Base-by-base conservation (phyloP, 768 basidiomycete genomes). In the Termitomyces sp. region DNA sequence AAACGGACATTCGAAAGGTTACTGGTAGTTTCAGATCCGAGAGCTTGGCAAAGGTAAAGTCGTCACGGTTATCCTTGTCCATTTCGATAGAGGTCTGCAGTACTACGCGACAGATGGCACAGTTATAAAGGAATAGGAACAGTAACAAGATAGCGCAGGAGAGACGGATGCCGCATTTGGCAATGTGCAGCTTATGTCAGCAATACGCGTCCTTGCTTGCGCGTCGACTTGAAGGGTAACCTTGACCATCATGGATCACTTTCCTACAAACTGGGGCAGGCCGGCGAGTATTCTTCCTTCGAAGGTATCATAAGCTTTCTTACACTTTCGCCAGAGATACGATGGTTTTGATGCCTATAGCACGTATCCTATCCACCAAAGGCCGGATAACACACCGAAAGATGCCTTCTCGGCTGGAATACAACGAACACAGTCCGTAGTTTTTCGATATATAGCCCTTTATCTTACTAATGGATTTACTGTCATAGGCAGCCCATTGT, bases 21-120 rank as follows among this genome's bases (percentile, higher is more conserved):
- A 96, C 84, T 2, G 91, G 92, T 8, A 92, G 72, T 70, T 92
- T 95, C 60, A 97, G 81, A 71, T 95, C 91, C 56, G 90, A 91
- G 20, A 95, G 83, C 69, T 89, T 89, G 6, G 93, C 95, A 69
- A 96, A 97, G 2, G 93, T 94, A 67, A 95, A 93, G 71, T 97
- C 94, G 66, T 94, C 91, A 38, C 89, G 79, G 67, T 85, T 76
- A 67, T 81, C 81, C 62, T 81, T 81, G 67, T 82, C 81, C 81
- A 82, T 82, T 0, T 14, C 18, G 23, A 8, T 5, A 13, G 16
- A 44, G 7, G 12, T 50, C 10, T 30, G 23, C 8, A 32, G 6
- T 28, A 41, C 20, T 53, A 30, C 49, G 57, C 35, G 30, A 52
- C 40, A 26, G 26, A 46, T n/a, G 40, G 40, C 8, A 16, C 38